Evolutionary conservation across 805 yeast genomes (phyloP).

Genomic region (Cyberlindnera euphorbiae): DNA sequence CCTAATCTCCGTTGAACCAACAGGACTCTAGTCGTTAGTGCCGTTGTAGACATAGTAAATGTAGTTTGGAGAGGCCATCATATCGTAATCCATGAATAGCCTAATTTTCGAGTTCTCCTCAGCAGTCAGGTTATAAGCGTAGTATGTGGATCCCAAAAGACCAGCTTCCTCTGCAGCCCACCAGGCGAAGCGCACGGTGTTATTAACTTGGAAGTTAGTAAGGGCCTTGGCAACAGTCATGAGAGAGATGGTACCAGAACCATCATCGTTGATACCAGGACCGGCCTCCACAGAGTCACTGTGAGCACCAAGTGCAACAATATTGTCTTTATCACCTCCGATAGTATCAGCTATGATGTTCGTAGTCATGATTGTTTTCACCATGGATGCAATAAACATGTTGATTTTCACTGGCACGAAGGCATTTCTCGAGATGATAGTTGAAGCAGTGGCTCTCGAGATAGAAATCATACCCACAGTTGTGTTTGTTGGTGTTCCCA

Average conservation of each 20-base stretch:
- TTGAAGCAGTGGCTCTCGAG: slow-evolving; percentile 34
- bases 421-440: slow-evolving; percentile 20
- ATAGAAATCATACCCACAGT: slow-evolving; percentile 74
- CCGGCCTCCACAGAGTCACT: slow-evolving; percentile 89
- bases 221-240: slow-evolving; percentile 81
- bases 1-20: slow-evolving; percentile 82
- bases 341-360: slow-evolving; percentile 84
- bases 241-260: slow-evolving; percentile 83
- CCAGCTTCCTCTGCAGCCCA: slow-evolving; percentile 99
- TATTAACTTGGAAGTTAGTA: slow-evolving; percentile 68
- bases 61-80: slow-evolving; percentile 96
- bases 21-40: slow-evolving; percentile 61
- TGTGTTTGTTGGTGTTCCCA: slow-evolving; percentile 61
- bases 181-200: slow-evolving; percentile 93
- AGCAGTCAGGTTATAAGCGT: slow-evolving; percentile 58
- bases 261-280: slow-evolving; percentile 95
- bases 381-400: slow-evolving; percentile 63
- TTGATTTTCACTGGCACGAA: slow-evolving; percentile 24
- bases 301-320: slow-evolving; percentile 90
- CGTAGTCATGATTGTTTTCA: slow-evolving; percentile 58
- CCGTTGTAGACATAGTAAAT: slow-evolving; percentile 88
- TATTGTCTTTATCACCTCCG: slow-evolving; percentile 79
- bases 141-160: slow-evolving; percentile 76
- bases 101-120: slow-evolving; percentile 79
- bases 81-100: slow-evolving; percentile 93